These are phyloP conservation scores for Scytalidium sp. DNA, from an alignment of 2,329 filamentous ascomycete genomes.

Conservation along the genomic window DNA sequence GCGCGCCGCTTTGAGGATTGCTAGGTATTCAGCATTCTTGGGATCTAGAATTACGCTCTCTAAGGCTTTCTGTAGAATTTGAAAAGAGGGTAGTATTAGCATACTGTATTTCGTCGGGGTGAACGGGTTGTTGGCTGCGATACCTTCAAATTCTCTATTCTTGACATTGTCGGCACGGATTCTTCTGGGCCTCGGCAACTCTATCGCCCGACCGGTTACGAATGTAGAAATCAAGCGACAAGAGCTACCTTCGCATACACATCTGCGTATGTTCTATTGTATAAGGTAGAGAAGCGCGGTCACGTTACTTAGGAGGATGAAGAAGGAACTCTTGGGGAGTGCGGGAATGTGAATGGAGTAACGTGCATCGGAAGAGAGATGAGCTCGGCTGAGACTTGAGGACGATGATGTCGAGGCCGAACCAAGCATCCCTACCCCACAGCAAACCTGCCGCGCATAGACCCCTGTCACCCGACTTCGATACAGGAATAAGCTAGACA, in stretches of 20 bases:
- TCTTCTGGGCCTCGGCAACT: slow-evolving; percentile 22
- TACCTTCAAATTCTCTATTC: slow-evolving; percentile 14
- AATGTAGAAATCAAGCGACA: slow-evolving; percentile 8
- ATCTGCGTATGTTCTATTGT: slow-evolving; percentile 11
- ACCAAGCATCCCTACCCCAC: background rate
- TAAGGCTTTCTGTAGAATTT: slow-evolving; percentile 36
- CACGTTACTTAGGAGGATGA: too few species aligned
- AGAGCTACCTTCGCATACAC: slow-evolving; percentile 15
- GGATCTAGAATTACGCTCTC: slow-evolving; percentile 81
- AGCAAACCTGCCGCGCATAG: too few species aligned
- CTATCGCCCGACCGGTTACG: background rate
- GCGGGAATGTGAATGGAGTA: background rate
- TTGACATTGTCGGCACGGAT: slow-evolving; percentile 18
- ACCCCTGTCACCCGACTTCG: too few species aligned
- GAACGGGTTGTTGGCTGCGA: slow-evolving; percentile 12
- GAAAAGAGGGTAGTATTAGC: background rate
- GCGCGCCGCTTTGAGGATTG: slow-evolving; percentile 86
- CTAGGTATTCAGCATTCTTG: slow-evolving; percentile 78
- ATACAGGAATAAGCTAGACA: too few species aligned
- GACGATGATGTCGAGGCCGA: background rate
- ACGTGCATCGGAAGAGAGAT: background rate
- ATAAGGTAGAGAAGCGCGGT: background rate
- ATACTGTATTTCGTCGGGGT: background rate
- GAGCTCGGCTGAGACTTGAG: background rate
- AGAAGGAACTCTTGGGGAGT: background rate